Conservation (phyloP, 164 flowering plant genomes). For the Kingdonia uniflora region DNA sequence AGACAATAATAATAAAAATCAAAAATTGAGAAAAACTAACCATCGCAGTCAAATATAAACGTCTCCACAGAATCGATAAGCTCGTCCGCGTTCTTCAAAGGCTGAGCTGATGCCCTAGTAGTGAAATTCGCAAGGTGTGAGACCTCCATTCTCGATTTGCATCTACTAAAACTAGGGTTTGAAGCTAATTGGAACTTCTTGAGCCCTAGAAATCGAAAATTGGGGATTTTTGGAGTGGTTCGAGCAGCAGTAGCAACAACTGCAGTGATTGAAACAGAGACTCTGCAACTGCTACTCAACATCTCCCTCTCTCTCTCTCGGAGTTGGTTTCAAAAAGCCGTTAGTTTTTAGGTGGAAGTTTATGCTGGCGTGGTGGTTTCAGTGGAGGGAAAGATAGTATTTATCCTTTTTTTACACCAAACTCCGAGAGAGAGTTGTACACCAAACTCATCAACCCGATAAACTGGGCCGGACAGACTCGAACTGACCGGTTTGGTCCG, state of each 20-base stretch:
- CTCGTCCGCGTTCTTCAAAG: constrained; percentile 64
- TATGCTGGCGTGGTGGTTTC: constrained; percentile 1
- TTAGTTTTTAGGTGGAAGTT: neutral
- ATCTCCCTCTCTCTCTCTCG: constrained; percentile 9
- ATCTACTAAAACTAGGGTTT: no score
- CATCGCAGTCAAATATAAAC: constrained; percentile 97
- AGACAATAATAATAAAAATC: no score
- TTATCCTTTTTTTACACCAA: constrained; percentile 1
- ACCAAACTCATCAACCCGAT: no score
- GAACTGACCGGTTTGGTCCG: no score
- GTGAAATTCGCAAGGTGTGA: no score
- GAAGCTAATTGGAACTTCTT: no score
- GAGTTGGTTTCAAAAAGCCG: no score
- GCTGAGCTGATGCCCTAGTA: constrained; percentile 52
- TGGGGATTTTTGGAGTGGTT: no score
- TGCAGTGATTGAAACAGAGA: constrained; percentile 4
- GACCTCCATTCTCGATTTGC: constrained; percentile 26
- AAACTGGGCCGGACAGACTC: no score
- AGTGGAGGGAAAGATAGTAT: neutral
- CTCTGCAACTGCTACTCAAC: constrained; percentile 16
- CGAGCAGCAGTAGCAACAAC: neutral
- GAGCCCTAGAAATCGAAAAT: no score
- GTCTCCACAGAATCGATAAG: constrained; percentile 94
- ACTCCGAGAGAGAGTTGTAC: no score
- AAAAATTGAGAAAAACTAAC: constrained; percentile 27